Conservation (phyloP, 768 basidiomycete species). For the Agrocybe pediades region DNA sequence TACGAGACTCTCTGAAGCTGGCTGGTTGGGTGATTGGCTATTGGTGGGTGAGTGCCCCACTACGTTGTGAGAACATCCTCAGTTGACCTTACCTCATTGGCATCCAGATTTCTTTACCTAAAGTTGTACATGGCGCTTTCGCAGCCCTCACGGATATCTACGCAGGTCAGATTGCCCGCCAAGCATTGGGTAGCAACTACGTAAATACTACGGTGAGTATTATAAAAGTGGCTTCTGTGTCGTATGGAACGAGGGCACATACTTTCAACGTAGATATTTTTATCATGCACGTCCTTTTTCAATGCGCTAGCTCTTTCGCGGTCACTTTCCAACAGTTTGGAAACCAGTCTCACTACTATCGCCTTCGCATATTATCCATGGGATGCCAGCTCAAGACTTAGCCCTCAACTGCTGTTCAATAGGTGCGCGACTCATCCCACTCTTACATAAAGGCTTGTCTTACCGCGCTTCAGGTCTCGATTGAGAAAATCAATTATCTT, state of each 20-base stretch:
- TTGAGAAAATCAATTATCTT: constrained; percentile 46
- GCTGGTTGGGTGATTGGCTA: constrained; percentile 40
- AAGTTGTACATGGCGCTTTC: constrained; percentile 70
- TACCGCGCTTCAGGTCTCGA: constrained; percentile 25
- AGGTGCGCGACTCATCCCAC: constrained; percentile 33
- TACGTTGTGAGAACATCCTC: neutral
- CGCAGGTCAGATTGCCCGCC: constrained; percentile 60
- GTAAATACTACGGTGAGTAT: constrained; percentile 61
- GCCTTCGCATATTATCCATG: constrained; percentile 83
- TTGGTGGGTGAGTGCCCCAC: constrained; percentile 55
- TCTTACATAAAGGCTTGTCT: constrained; percentile 2
- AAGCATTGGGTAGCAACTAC: constrained; percentile 58
- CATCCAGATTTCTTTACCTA: constrained; percentile 70
- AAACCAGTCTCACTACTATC: constrained; percentile 80
- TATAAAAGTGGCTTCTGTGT: neutral
- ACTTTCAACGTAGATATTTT: constrained; percentile 53
- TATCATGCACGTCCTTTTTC: constrained; percentile 88
- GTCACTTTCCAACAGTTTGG: constrained; percentile 90
- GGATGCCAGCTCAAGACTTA: constrained; percentile 42
- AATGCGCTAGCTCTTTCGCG: constrained; percentile 82
- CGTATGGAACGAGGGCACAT: neutral
- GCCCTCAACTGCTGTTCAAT: constrained; percentile 40
- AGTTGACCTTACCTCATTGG: constrained; percentile 1
- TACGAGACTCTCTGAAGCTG: constrained; percentile 48
- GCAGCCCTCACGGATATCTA: constrained; percentile 84